Evolutionary conservation across 176 grass and related monocot species (phyloP), one percentile per base, ranked within the genome.

Genomic region (bread wheat (Triticum aestivum)): DNA sequence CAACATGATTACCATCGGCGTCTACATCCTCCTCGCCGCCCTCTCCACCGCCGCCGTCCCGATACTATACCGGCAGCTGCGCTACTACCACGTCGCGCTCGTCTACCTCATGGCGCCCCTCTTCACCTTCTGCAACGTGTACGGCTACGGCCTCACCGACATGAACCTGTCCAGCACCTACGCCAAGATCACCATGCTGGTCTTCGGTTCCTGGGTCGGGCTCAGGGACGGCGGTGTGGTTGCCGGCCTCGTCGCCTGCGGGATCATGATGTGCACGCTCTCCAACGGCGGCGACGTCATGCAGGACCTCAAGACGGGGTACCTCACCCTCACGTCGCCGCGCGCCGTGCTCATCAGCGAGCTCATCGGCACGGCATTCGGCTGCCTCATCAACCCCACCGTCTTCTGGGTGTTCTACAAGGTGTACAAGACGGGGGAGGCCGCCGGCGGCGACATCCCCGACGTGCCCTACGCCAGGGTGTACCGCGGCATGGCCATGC

Each of bases 331-430:
- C 1, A 89, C 93, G 26, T 95, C 93, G 1, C 90, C 87, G 4
- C 84, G 79, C 3, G 87, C 79, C 11, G 82, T 92, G 68, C 90
- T 95, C 75, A 77, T 95, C 32, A 90, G 90, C 85, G 81, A 95
- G 72, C 79, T 83, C 0, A 49, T 88, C 11, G 90, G 90, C 73
- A 95, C 85, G 5, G 21, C 79, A 7, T 42, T 92, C 8, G 90
- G 93, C 30, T 92, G 90, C 78, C 3, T 95, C 58, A 32, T 95
- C 70, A 89, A 88, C 29, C 90, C 90, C 4, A 12, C 58, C 21
- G 54, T 92, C 29, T 95, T 95, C 68, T 90, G 90, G 90, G 61
- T 88, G 13, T 92, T 92, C 83, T 86, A 88, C 85, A 92, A 81
- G 77, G 79, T 87, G 45, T 88, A 86, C 52, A 82, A 73, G 62